Evolutionary conservation across 2,329 filamentous ascomycete species (phyloP), one percentile per base, ranked within the genome.

Genomic region (Plenodomus lindquistii): DNA sequence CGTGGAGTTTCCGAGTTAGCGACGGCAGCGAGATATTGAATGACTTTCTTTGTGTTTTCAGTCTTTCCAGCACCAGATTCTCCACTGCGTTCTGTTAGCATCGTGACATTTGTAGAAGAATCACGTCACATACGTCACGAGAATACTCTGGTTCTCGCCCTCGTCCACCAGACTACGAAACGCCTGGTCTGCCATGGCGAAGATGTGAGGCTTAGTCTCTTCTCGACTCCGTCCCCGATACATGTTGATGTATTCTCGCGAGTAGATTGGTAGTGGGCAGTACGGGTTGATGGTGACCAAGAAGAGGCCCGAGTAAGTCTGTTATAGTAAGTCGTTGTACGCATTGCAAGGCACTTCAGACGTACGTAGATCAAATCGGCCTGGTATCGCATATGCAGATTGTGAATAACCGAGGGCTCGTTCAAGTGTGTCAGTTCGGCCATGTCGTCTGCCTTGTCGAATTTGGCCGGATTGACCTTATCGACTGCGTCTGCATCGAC

Each of bases 371-470:
- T 99, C 52, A 99, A 77, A 74, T 99, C 94, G 37, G 94, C 84
- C 72, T 97, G 91, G 71, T 99, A 99, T 74, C 94, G 82, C 80
- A 90, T 93, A 61, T 96, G 88, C 48, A 99, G 82, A 69, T 99
- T 99, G 76, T 99, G 92, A 42, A 99, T 92, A 42, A 99, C 94
- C 0, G 94, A 97, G 18, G 93, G 89, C 76, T 99, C 94, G 74
- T 99, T 99, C 56, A 99, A 79, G 73, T 99, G 94, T 5, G 94
- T 99, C 67, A 99, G 82, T 73, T 99, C 94, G 19, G 95, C 94
- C 94, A 99, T 99, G 73, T 99, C 95, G 76, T 95, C 91, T 57
- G 93, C 93, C 75, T 97, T 99, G 82, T 99, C 94, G 76, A 99
- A 99, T 72, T 99, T 99, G 66, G 93, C 93, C 39, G 94, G 94